These are phyloP conservation scores for Plasmodium adleri DNA, from an alignment of 169 alveolate genomes.

Conservation along the genomic window DNA sequence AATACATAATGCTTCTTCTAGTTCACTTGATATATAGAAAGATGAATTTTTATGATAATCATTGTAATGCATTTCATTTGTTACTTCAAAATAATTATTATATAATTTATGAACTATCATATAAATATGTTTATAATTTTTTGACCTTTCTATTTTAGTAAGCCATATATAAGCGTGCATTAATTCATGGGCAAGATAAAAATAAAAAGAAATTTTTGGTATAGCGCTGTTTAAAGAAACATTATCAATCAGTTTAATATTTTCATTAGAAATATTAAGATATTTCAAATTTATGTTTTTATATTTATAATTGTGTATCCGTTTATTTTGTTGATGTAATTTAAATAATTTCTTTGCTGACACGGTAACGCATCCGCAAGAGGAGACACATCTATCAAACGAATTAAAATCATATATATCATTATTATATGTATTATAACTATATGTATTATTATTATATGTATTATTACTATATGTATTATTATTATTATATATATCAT, in stretches of 20 bases:
- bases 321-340: slow-evolving; percentile 44
- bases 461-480: no score
- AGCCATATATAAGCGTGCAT: slow-evolving; percentile 53
- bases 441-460: background rate
- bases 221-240: slow-evolving; percentile 21
- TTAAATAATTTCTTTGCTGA: slow-evolving; percentile 27
- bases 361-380: slow-evolving; percentile 41
- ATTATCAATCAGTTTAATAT: slow-evolving; percentile 32
- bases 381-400: background rate
- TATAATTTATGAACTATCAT: slow-evolving; percentile 11
- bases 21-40: slow-evolving; percentile 29
- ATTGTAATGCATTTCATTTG: background rate
- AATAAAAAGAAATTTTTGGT: slow-evolving; percentile 36
- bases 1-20: slow-evolving; percentile 53
- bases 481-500: no score
- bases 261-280: background rate
- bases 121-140: background rate
- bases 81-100: background rate
- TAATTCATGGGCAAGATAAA: slow-evolving; percentile 43
- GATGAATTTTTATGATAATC: slow-evolving; percentile 25
- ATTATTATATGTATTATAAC: background rate
- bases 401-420: no score
- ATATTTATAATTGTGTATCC: slow-evolving; percentile 11
- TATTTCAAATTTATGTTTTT: slow-evolving; percentile 13
- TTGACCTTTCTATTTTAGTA: slow-evolving; percentile 3